Percentiles rank a stretch among this genome's conserved stretches.
These are phyloP conservation scores for Spinacia oleracea DNA, from an alignment of 179 eudicot species.

Conservation along the genomic window DNA sequence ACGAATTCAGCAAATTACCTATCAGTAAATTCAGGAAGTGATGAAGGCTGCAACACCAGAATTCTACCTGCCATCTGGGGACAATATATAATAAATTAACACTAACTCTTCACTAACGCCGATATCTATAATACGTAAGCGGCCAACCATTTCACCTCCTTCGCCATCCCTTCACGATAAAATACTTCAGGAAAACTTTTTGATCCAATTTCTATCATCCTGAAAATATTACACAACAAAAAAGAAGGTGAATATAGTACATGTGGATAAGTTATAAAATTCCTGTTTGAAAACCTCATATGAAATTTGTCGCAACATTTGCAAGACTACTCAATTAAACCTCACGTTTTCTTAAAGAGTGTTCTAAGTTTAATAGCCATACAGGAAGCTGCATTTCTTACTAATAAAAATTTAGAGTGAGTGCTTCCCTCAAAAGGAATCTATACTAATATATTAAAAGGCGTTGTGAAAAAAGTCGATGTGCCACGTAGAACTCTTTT, in stretches of 20 bases:
- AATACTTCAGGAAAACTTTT: slow-evolving; percentile 85
- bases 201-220: slow-evolving; percentile 83
- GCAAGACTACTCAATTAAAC: too few species aligned
- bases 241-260: not conserved
- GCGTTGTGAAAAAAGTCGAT: too few species aligned
- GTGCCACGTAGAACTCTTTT: too few species aligned
- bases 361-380: too few species aligned
- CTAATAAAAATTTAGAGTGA: too few species aligned
- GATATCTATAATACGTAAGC: not conserved
- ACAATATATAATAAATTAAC: not conserved
- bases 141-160: slow-evolving; percentile 47
- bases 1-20: slow-evolving; percentile 40
- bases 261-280: not conserved
- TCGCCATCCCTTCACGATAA: slow-evolving; percentile 67
- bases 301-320: too few species aligned
- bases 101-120: not conserved
- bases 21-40: slow-evolving; percentile 70
- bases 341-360: too few species aligned
- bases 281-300: too few species aligned
- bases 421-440: too few species aligned
- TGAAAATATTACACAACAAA: slow-evolving; percentile 26
- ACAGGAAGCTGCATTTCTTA: too few species aligned
- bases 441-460: too few species aligned
- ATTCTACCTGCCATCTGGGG: slow-evolving; percentile 88
- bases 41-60: slow-evolving; percentile 70